These are phyloP conservation scores for Cladosporium sp. DNA, from an alignment of 2,329 filamentous ascomycete species.

Conservation along the genomic window DNA sequence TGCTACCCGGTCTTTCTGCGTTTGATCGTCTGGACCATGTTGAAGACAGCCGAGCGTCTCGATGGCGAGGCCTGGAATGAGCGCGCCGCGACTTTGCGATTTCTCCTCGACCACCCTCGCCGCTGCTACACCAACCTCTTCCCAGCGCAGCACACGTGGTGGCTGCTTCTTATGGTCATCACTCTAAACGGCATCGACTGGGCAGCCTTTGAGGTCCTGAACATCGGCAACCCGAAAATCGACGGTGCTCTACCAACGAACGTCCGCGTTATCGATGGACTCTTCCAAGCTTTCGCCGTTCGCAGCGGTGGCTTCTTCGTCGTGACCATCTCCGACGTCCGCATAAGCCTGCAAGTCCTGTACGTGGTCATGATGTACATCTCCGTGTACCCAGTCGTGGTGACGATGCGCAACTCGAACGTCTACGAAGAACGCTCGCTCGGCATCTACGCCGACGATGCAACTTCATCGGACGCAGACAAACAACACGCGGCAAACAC, in stretches of 20 bases:
- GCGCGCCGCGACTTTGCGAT: conserved; percentile 44
- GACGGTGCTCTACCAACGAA: conserved; percentile 39
- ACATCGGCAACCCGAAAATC: conserved; percentile 52
- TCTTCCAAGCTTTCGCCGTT: conserved; percentile 56
- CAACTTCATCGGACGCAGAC: conserved; percentile 18
- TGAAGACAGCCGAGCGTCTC: conserved; percentile 41
- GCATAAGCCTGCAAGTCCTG: conserved; percentile 54
- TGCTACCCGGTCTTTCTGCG: conserved; percentile 57
- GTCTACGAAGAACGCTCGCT: conserved; percentile 60
- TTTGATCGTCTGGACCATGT: conserved; percentile 54
- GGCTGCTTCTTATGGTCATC: conserved; percentile 49
- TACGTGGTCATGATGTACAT: conserved; percentile 66
- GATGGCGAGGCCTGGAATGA: conserved; percentile 35
- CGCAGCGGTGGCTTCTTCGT: conserved; percentile 49
- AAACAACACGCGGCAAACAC: conserved; percentile 20
- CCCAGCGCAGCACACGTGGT: conserved; percentile 57
- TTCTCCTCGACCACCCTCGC: conserved; percentile 59
- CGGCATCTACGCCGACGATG: conserved; percentile 51
- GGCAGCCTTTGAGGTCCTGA: conserved; percentile 49
- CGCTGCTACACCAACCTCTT: conserved; percentile 62
- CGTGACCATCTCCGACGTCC: conserved; percentile 44
- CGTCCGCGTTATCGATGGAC: conserved; percentile 50
- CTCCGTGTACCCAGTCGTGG: conserved; percentile 57
- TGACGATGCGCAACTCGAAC: conserved; percentile 57
- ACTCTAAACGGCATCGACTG: conserved; percentile 53